Conservation (phyloP, 208 protist species). For the Acanthamoeba divionensis region DNA sequence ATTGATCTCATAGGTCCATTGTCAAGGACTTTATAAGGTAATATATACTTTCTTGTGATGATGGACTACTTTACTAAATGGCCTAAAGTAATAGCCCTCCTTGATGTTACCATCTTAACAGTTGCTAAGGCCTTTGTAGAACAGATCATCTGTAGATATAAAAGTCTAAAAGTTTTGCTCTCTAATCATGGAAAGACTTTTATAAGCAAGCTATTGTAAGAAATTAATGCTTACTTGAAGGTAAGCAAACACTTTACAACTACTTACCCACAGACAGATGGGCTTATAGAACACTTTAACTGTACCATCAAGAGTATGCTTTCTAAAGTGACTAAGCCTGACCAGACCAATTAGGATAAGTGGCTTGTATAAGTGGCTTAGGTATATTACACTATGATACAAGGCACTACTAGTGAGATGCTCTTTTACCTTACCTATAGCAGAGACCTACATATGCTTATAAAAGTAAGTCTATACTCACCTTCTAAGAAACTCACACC, state of each 20-base stretch:
- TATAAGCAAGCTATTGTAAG: background rate
- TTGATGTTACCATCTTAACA: background rate
- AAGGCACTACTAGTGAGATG: background rate
- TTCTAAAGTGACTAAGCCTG: background rate
- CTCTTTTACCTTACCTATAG: too few relatives aligned
- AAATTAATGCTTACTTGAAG: background rate
- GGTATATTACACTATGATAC: background rate
- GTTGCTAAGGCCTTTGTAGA: background rate
- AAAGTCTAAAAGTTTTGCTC: background rate
- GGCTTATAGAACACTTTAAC: background rate
- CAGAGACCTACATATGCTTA: too few relatives aligned
- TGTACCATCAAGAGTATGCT: background rate
- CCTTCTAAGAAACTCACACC: too few relatives aligned
- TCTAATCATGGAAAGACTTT: constrained; percentile 18
- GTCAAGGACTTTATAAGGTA: background rate
- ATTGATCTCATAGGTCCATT: constrained; percentile 37
- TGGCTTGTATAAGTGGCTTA: background rate
- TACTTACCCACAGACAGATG: constrained; percentile 56
- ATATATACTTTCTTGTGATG: constrained; percentile 17
- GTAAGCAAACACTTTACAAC: constrained; percentile 25
- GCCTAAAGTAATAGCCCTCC: background rate
- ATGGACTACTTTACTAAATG: constrained; percentile 40
- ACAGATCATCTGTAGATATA: constrained; percentile 1
- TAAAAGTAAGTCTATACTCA: too few relatives aligned
- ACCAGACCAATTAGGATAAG: background rate